Evolutionary conservation across 108 stramenopile genomes (phyloP).

Genomic region (Fragilariopsis cylindrus): DNA sequence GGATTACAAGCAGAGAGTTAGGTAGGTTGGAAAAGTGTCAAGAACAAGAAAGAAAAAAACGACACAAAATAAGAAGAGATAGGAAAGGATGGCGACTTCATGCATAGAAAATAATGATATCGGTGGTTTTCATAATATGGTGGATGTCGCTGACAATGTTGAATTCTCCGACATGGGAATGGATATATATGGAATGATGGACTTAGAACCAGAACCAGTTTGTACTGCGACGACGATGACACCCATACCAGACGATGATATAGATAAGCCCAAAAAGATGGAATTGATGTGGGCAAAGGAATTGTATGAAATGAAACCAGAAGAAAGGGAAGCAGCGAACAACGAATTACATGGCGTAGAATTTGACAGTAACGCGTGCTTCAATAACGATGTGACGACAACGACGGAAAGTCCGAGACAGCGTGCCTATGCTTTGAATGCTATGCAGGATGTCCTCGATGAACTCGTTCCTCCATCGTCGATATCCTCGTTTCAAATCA

Average conservation of each 20-base stretch:
- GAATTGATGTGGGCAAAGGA: neutral
- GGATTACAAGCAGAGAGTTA: no score
- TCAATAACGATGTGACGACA: neutral
- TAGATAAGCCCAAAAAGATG: neutral
- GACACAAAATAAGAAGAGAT: no score
- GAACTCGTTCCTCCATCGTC: neutral
- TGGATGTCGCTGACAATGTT: no score
- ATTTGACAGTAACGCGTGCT: neutral
- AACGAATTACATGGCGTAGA: slow-evolving; percentile 5
- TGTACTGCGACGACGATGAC: no score
- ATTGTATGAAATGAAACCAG: slow-evolving; percentile 2
- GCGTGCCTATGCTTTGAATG: neutral
- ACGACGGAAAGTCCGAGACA: neutral
- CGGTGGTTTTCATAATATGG: no score
- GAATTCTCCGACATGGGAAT: no score
- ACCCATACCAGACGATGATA: neutral
- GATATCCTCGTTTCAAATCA: neutral
- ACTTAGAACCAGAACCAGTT: no score
- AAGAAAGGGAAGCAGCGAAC: slow-evolving; percentile 1
- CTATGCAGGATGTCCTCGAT: neutral
- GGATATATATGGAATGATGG: no score
- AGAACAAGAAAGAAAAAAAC: no score
- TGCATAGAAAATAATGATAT: no score
- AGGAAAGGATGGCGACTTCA: no score
- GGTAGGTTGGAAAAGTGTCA: no score